Evolutionary conservation across 345 rosid genomes (phyloP).

Genomic region (Sonneratia caseolaris): DNA sequence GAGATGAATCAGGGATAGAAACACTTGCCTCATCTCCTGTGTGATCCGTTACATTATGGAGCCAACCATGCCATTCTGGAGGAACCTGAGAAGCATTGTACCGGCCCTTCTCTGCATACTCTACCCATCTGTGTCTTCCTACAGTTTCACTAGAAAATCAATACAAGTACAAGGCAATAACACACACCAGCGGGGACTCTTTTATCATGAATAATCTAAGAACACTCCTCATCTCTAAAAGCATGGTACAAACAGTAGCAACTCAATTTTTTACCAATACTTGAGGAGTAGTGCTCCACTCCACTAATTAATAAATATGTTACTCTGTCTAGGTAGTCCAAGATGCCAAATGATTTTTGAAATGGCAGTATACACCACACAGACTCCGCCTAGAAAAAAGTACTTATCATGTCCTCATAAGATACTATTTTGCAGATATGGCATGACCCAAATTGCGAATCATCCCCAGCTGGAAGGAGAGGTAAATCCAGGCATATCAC

Average conservation of each 20-base stretch:
- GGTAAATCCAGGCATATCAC: too few species aligned
- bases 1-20: neutral
- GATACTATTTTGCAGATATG: neutral
- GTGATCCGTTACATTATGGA: constrained; percentile 83
- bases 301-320: neutral
- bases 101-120: constrained; percentile 69
- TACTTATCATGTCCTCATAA: neutral
- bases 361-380: neutral
- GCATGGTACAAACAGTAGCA: too few species aligned
- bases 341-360: neutral
- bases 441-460: too few species aligned
- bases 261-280: neutral
- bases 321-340: neutral
- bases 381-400: neutral
- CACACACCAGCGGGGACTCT: neutral
- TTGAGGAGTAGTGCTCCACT: neutral
- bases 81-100: constrained; percentile 98
- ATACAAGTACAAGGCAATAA: neutral
- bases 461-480: too few species aligned
- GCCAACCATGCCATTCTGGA: constrained; percentile 99
- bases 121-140: constrained; percentile 98
- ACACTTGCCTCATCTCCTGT: constrained; percentile 83
- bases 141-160: constrained; percentile 6
- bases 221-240: too few species aligned
- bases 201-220: too few species aligned